Evolutionary conservation across 306 rosid species (phyloP), one percentile per base, ranked within the genome.

Genomic region (Casuarina cunninghamiana): DNA sequence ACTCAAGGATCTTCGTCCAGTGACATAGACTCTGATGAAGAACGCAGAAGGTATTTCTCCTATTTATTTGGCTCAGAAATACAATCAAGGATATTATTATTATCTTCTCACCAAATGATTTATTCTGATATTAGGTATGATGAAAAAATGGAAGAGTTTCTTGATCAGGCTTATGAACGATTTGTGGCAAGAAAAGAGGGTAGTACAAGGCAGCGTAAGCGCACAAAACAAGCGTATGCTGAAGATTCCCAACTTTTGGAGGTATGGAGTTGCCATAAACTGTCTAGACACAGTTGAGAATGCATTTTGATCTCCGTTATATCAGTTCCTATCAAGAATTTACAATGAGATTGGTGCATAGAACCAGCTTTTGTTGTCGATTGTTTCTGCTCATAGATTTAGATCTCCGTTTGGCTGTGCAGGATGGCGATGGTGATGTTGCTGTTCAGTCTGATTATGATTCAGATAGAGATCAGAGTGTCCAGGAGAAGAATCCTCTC

Each of bases 11-110:
- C 83, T 70, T 92, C 93, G 43, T 86, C 89, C 55, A 86, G 97
- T 77, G 97, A 87, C 62, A 35, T 88, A 1, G 97, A 93, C 80
- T 86, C 99, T 62, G 97, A 93, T 79, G 97, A 95, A 71, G 97
- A 90, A 61, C 91, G 89, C 21, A 73, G 77, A 87, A 95, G 99
- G 99, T 95, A 75, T 83, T 79, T 12, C 48, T 70, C 53, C 78
- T 68, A 12, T 77, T 46, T 70, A 35, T n/a, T 72, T 57, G 45
- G 49, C 62, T 72, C 74, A 63, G 48, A 43, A 21, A 63, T 73
- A 42, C 58, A n/a, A 58, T 63, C 75, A 58, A 19, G 53, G 81
- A 46, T 35, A 10, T 82, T 53, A 21, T 73, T 46, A 50, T 79
- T 17, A 53, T 50, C 66, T 72, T 50, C 10, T 73, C n/a, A 42